Percentiles rank a stretch among this genome's conserved stretches.
Evolutionary conservation across 192 early-diverging fungal genomes (phyloP).

Genomic region (Cladochytrium replicatum): DNA sequence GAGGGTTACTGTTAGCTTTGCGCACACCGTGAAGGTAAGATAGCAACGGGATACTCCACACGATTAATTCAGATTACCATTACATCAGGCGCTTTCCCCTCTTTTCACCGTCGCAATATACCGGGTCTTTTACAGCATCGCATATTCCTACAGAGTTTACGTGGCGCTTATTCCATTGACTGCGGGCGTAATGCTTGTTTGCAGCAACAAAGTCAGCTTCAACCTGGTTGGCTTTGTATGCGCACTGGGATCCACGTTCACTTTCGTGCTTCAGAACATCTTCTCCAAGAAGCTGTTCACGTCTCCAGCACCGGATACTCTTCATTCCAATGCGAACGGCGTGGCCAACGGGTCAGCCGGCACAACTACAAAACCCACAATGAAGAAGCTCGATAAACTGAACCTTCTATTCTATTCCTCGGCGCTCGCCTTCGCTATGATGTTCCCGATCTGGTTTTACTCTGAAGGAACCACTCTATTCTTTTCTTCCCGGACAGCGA

Average conservation of each 20-base stretch:
- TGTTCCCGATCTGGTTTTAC: constrained; percentile 72
- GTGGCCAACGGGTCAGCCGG: constrained; percentile 28
- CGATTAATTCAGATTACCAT: background rate
- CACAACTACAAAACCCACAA: too few relatives aligned
- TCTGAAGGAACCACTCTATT: constrained; percentile 46
- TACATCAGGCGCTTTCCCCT: constrained; percentile 60
- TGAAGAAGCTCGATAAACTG: constrained; percentile 76
- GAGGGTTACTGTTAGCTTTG: constrained; percentile 68
- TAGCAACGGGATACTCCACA: constrained; percentile 3
- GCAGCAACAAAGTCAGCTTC: constrained; percentile 57
- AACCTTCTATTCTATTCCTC: constrained; percentile 79
- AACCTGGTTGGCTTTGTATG: constrained; percentile 63
- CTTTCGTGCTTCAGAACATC: constrained; percentile 84
- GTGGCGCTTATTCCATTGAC: constrained; percentile 68
- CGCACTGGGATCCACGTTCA: constrained; percentile 61
- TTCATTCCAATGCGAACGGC: too few relatives aligned
- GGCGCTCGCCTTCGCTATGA: constrained; percentile 59
- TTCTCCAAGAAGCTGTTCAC: constrained; percentile 68
- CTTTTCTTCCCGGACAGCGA: constrained; percentile 10
- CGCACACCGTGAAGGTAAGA: constrained; percentile 85
- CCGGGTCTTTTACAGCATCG: constrained; percentile 54
- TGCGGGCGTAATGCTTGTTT: constrained; percentile 82
- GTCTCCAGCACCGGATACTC: background rate
- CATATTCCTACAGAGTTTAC: constrained; percentile 65
- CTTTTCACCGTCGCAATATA: constrained; percentile 78